Conservation (phyloP, 306 rosid species). For the Quercus glauca region DNA sequence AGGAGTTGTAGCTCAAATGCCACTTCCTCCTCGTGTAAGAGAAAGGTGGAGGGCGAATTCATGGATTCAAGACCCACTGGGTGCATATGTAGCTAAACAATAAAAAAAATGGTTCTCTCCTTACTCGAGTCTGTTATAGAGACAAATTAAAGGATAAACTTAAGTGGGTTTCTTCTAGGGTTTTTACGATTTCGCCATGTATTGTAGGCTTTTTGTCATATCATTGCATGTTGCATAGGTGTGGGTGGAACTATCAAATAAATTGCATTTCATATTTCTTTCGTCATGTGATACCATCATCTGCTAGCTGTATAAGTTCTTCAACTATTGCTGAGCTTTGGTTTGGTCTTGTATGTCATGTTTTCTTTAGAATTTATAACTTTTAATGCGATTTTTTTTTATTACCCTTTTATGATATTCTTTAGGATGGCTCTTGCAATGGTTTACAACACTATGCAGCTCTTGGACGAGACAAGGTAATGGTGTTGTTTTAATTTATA, state of each 20-base stretch:
- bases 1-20: too few species aligned
- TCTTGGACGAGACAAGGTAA: constrained; percentile 97
- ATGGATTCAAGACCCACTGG: too few species aligned
- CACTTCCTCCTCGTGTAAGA: too few species aligned
- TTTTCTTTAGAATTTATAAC: constrained; percentile 9
- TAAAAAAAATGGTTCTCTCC: neutral
- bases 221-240: neutral
- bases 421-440: constrained; percentile 97
- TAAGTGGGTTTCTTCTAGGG: neutral
- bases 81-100: too few species aligned
- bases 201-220: neutral
- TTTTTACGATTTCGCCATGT: neutral
- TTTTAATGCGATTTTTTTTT: constrained; percentile 20
- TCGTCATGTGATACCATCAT: constrained; percentile 2
- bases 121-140: neutral
- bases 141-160: constrained; percentile 2
- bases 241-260: constrained; percentile 7
- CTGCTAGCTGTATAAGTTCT: neutral
- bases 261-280: constrained; percentile 7
- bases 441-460: constrained; percentile 99
- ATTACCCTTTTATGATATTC: constrained; percentile 8
- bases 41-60: too few species aligned
- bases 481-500: neutral
- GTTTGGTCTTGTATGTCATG: constrained; percentile 12
- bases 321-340: neutral